Conservation (phyloP, 2,329 filamentous ascomycete species). For the Dactylonectria macrodidyma region DNA sequence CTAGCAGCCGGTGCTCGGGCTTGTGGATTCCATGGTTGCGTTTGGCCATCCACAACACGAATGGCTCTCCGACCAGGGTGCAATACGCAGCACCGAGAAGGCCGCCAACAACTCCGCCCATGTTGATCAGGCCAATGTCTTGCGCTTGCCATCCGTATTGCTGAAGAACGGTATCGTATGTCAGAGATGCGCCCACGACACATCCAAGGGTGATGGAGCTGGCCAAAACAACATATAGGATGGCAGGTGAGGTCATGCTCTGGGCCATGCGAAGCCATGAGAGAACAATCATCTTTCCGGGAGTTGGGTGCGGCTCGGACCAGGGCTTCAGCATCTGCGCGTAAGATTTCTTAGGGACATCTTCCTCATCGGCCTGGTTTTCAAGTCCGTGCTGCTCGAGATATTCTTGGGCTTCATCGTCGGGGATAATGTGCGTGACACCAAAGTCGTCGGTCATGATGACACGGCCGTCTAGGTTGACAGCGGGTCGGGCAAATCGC, state of each 20-base stretch:
- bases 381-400: slow-evolving; percentile 11
- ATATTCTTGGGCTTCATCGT: slow-evolving; percentile 17
- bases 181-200: slow-evolving; percentile 9
- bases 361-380: neutral
- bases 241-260: slow-evolving; percentile 23
- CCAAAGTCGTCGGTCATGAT: slow-evolving; percentile 25
- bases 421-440: slow-evolving; percentile 17
- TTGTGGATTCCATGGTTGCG: slow-evolving; percentile 16
- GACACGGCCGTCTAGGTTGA: slow-evolving; percentile 18
- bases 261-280: slow-evolving; percentile 24
- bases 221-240: slow-evolving; percentile 21
- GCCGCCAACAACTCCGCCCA: slow-evolving; percentile 15
- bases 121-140: slow-evolving; percentile 19
- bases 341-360: slow-evolving; percentile 13
- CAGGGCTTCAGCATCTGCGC: slow-evolving; percentile 18
- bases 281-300: slow-evolving; percentile 13
- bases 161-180: slow-evolving; percentile 16
- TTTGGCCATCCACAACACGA: slow-evolving; percentile 18
- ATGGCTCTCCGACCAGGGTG: slow-evolving; percentile 19
- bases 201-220: slow-evolving; percentile 21
- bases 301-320: slow-evolving; percentile 13
- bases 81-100: slow-evolving; percentile 14
- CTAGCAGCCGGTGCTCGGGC: slow-evolving; percentile 12
- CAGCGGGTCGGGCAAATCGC: slow-evolving; percentile 19
- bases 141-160: slow-evolving; percentile 16